phyloP scores from a whole-genome alignment of 2,329 filamentous ascomycete genomes.

The Aaosphaeria pasadenensis region DNA sequence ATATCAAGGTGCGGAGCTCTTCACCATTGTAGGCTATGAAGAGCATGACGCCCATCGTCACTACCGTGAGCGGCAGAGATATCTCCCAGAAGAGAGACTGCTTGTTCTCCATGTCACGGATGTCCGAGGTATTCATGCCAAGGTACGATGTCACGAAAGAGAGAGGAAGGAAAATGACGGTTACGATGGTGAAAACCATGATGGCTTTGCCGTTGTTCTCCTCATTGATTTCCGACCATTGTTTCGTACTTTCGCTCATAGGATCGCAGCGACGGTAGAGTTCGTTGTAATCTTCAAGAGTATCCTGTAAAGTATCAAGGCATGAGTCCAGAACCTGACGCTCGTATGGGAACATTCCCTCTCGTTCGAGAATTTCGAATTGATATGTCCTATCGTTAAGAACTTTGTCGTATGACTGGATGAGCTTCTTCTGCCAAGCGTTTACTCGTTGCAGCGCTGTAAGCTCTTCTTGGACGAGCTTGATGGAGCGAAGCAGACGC shows the following conservation, averaged over 20 bases:
- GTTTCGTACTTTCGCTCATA: conserved; percentile 29
- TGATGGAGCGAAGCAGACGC: conserved; percentile 29
- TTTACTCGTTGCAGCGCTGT: conserved; percentile 20
- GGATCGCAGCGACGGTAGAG: conserved; percentile 23
- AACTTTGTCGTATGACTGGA: conserved; percentile 21
- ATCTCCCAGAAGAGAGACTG: conserved; percentile 42
- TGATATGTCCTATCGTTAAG: conserved; percentile 23
- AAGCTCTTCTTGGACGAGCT: conserved; percentile 32
- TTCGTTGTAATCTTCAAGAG: conserved; percentile 21
- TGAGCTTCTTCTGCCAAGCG: conserved; percentile 22
- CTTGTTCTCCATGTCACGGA: conserved; percentile 38
- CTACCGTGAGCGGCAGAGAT: conserved; percentile 23
- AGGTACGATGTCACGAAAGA: conserved; percentile 45
- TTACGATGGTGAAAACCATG: conserved; percentile 44
- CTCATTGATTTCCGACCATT: conserved; percentile 33
- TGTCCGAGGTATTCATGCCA: conserved; percentile 41
- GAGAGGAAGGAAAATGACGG: conserved; percentile 44
- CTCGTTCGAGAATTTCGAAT: conserved; percentile 14
- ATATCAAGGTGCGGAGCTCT: conserved; percentile 13
- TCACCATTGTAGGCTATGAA: conserved; percentile 30
- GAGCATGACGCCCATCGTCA: conserved; percentile 21
- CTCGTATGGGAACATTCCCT: conserved; percentile 20
- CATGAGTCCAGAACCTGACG: conserved; percentile 17
- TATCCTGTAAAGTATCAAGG: conserved; percentile 16
- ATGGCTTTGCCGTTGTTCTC: conserved; percentile 43